Conservation (phyloP, 257 asterid genomes). For the Solanum etuberosum region DNA sequence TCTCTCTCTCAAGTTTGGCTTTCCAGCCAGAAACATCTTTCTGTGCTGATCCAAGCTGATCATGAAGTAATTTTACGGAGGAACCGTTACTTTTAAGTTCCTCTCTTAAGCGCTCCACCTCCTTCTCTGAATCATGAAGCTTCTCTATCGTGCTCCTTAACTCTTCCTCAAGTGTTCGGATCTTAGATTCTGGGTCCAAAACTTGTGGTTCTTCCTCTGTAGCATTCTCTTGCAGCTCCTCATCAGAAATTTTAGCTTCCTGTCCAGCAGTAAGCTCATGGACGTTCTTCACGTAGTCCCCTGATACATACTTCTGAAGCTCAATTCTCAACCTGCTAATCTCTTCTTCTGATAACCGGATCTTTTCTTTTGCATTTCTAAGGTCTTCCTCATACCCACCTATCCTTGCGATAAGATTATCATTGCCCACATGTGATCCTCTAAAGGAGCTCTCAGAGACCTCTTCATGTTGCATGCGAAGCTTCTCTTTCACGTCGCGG, state of each 20-base stretch:
- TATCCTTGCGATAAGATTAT: constrained; percentile 22
- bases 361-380: constrained; percentile 37
- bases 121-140: constrained; percentile 45
- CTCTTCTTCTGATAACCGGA: constrained; percentile 47
- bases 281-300: constrained; percentile 2
- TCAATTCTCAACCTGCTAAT: constrained; percentile 35
- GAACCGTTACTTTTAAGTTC: constrained; percentile 38
- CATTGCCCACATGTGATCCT: constrained; percentile 15
- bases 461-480: constrained; percentile 23
- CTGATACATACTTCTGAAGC: constrained; percentile 44
- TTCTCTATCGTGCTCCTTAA: constrained; percentile 27
- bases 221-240: constrained; percentile 13
- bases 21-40: constrained; percentile 50
- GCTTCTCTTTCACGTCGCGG: constrained; percentile 50
- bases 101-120: constrained; percentile 28
- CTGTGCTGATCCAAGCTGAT: constrained; percentile 45
- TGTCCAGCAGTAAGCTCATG: constrained; percentile 2
- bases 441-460: constrained; percentile 7
- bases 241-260: neutral
- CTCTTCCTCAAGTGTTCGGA: constrained; percentile 37
- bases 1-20: constrained; percentile 48
- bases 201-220: constrained; percentile 16
- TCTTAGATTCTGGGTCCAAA: constrained; percentile 16
- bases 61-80: constrained; percentile 27
- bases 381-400: constrained; percentile 55